Evolutionary conservation across 2,329 filamentous ascomycete genomes (phyloP), one percentile per base, ranked within the genome.

Genomic region (Diaporthe australafricana): DNA sequence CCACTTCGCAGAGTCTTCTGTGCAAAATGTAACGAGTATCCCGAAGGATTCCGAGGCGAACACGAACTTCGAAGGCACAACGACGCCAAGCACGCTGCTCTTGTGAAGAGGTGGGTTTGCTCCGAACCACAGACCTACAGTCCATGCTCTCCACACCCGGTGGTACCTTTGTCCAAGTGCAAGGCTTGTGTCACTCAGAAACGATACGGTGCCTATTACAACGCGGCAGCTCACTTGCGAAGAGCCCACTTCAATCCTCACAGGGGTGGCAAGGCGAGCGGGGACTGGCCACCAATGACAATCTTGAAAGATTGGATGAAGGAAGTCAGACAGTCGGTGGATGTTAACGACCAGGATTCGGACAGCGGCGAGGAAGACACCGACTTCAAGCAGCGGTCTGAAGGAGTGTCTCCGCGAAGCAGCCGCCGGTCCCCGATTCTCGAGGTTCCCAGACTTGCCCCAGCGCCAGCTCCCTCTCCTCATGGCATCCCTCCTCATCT

Each of bases 31-130:
- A 91, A 92, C 75, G 93, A 94, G 77, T 91, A 96, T 73, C 93
- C 93, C 3, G 92, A 95, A 73, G 95, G 95, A 6, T 98, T 98
- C 80, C 92, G 95, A 56, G 95, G 95, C 71, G 94, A 97, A 70
- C 95, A 98, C 80, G 95, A 98, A 80, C 86, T 95, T 62, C 87
- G 92, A 70, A 87, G 93, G 71, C 93, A 95, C 79, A 85, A 83
- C 22, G 87, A 89, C 72, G 87, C 88, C 6, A 89, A 89, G 72
- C 88, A 90, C 75, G 87, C 88, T 4, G 83, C 86, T 12, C 77
- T 87, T 45, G 86, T 88, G 35, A 88, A 87, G 77, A 82, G 86
- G 76, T 90, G 87, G 87, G 84, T 89, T 22, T 89, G 87, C 78
- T 85, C 83, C 38, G 87, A 89, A 74, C 87, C 87, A 32, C 82